Evolutionary conservation across 805 yeast genomes (phyloP).

Genomic region (Ogataea kodamae): DNA sequence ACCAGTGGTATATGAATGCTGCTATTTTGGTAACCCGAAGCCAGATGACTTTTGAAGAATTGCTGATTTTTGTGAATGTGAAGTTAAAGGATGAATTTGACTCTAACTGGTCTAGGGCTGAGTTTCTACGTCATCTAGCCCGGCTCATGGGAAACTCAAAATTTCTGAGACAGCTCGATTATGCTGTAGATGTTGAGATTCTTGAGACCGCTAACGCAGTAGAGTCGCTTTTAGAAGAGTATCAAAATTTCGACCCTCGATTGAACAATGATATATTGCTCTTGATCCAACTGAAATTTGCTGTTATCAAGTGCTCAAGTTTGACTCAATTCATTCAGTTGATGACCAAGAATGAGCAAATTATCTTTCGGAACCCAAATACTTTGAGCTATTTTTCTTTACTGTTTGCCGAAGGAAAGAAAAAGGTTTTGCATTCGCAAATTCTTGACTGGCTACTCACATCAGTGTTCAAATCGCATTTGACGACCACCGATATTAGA

Average conservation of each 20-base stretch:
- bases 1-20: constrained; percentile 15
- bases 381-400: not conserved
- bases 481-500: not conserved
- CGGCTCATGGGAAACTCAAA: constrained; percentile 3
- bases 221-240: constrained; percentile 7
- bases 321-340: not conserved
- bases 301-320: not conserved
- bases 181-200: constrained; percentile 1
- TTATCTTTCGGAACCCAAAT: not conserved
- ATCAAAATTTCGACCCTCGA: not conserved
- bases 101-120: constrained; percentile 14
- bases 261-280: not conserved
- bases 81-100: constrained; percentile 3
- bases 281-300: not conserved
- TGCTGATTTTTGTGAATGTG: constrained; percentile 3
- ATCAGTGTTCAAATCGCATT: not conserved
- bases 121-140: constrained; percentile 11
- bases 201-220: constrained; percentile 9
- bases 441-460: not conserved
- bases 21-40: constrained; percentile 6
- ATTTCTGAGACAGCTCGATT: constrained; percentile 10
- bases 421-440: not conserved
- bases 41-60: constrained; percentile 10
- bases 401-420: not conserved
- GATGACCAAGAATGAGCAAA: not conserved